phyloP scores from a whole-genome alignment of 2,329 filamentous ascomycete species.

The Xylariaceae sp. region DNA sequence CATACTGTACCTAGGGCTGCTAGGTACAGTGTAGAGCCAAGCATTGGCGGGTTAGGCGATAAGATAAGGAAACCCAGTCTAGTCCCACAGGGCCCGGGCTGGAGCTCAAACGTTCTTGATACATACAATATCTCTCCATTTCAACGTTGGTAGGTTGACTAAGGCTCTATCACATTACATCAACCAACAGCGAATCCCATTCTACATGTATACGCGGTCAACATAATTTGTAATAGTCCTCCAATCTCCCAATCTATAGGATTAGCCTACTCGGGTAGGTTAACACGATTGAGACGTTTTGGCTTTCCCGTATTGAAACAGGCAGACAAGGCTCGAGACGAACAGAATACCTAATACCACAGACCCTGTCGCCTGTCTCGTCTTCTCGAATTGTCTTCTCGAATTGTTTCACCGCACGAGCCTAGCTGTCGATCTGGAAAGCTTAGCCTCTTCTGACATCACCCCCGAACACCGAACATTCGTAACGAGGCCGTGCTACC shows the following conservation, averaged over 20 bases:
- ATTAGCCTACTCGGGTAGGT: too few species aligned
- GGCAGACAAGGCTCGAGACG: too few species aligned
- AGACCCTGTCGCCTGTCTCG: not conserved
- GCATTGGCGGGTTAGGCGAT: too few species aligned
- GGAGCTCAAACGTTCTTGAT: conserved; percentile 35
- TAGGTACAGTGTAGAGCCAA: too few species aligned
- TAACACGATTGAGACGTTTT: not conserved
- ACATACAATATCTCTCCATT: too few species aligned
- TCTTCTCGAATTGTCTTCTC: too few species aligned
- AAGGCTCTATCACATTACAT: conserved; percentile 5
- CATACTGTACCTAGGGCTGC: too few species aligned
- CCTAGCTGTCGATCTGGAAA: conserved; percentile 16
- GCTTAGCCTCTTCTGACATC: conserved; percentile 12
- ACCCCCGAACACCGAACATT: not conserved
- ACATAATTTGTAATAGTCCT: not conserved
- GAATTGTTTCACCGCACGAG: conserved; percentile 3
- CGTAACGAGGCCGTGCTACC: conserved; percentile 5
- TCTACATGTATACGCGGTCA: not conserved
- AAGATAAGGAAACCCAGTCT: not conserved
- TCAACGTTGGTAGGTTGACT: too few species aligned
- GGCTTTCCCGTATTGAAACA: too few species aligned
- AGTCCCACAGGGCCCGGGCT: not conserved
- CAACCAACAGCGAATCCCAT: conserved; percentile 13
- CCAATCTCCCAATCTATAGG: not conserved
- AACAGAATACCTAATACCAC: not conserved